Conservation (phyloP, 306 rosid species). For the Prunus davidiana region DNA sequence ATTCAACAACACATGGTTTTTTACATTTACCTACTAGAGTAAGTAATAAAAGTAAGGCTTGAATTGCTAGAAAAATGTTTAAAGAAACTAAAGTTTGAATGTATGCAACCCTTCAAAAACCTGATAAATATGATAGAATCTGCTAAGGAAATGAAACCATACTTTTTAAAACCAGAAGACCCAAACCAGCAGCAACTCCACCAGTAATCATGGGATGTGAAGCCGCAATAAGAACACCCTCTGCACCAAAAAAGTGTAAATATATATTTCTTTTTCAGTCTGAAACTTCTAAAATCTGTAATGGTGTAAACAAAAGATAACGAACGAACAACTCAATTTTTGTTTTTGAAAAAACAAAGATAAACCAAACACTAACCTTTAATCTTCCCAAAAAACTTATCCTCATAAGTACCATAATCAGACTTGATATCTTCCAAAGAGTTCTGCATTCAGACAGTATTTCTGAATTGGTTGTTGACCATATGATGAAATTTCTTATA, state of each 20-base stretch:
- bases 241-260: constrained; percentile 35
- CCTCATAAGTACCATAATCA: constrained; percentile 57
- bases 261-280: constrained; percentile 5
- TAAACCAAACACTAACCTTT: constrained; percentile 54
- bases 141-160: constrained; percentile 19
- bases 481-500: not conserved
- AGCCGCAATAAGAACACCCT: constrained; percentile 64
- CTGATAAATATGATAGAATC: not conserved
- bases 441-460: constrained; percentile 39
- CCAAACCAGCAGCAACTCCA: constrained; percentile 64
- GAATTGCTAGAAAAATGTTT: constrained; percentile 9
- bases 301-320: not conserved
- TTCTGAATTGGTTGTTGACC: not conserved
- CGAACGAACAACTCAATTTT: not conserved
- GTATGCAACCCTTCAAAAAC: not conserved
- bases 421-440: constrained; percentile 61
- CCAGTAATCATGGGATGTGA: constrained; percentile 66
- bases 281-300: constrained; percentile 3
- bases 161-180: constrained; percentile 61
- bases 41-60: not conserved
- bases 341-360: not conserved
- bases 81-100: not conserved
- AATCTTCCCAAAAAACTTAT: constrained; percentile 54
- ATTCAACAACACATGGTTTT: constrained; percentile 2
- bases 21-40: not conserved